Evolutionary conservation across 192 early-diverging fungal species (phyloP).

Genomic region (Phycomyces nitens): DNA sequence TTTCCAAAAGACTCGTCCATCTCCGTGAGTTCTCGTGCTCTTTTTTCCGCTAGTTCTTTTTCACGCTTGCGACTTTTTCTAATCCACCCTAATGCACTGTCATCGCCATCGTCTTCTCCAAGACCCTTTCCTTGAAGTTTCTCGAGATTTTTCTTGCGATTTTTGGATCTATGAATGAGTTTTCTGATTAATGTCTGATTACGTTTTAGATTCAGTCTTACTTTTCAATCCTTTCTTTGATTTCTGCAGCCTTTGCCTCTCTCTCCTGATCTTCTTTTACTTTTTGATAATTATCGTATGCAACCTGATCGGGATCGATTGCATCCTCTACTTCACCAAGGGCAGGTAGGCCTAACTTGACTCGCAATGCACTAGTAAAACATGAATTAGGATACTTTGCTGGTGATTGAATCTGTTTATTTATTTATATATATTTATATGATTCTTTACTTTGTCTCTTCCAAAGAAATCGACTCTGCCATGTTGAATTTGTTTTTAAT

Average conservation of each 20-base stretch:
- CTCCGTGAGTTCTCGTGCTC: conserved; percentile 38
- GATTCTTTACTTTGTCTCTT: conserved; percentile 49
- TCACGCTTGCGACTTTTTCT: conserved; percentile 51
- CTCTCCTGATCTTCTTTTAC: conserved; percentile 50
- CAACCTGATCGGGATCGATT: conserved; percentile 39
- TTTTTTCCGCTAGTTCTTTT: conserved; percentile 43
- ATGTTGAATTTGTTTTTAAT: not conserved
- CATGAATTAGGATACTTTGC: not conserved
- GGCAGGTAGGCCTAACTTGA: conserved; percentile 48
- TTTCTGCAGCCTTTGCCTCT: conserved; percentile 44
- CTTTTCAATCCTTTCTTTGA: conserved; percentile 55
- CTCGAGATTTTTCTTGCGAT: conserved; percentile 43
- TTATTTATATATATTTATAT: too few relatives aligned
- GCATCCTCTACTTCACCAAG: conserved; percentile 34
- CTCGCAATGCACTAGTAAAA: conserved; percentile 46
- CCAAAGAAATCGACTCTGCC: conserved; percentile 44
- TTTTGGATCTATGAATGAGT: conserved; percentile 38
- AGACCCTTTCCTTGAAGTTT: conserved; percentile 60
- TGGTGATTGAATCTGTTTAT: too few relatives aligned
- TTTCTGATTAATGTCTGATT: conserved; percentile 1
- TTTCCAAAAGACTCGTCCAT: conserved; percentile 38
- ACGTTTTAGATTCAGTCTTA: conserved; percentile 17
- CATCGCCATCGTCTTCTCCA: conserved; percentile 62
- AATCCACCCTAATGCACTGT: conserved; percentile 66
- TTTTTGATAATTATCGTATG: conserved; percentile 55